Conservation (phyloP, 805 yeast genomes). For the Blastobotrys peoriensis region DNA sequence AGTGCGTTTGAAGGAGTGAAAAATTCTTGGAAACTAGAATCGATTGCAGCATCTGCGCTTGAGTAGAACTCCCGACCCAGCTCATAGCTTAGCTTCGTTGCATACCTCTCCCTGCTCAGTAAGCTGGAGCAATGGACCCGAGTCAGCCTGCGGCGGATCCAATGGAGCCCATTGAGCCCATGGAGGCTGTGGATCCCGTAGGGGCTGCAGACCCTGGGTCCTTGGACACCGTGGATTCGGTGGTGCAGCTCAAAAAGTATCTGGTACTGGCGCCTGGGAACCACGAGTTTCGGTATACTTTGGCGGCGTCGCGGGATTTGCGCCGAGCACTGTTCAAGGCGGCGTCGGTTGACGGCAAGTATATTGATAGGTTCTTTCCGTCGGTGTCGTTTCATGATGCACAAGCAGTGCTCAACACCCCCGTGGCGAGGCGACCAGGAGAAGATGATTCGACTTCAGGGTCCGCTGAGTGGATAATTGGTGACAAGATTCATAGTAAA, state of each 20-base stretch:
- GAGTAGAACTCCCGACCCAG: too few species aligned
- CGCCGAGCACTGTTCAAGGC: conserved; percentile 40
- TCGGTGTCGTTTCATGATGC: conserved; percentile 2
- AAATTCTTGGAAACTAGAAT: too few species aligned
- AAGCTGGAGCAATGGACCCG: too few species aligned
- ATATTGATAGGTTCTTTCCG: conserved; percentile 37
- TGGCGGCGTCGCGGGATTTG: conserved; percentile 22
- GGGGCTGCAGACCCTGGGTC: too few species aligned
- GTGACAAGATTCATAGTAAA: conserved; percentile 19
- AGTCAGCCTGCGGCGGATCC: too few species aligned
- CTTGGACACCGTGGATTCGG: too few species aligned
- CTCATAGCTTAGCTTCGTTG: too few species aligned
- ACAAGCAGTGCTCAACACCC: not conserved
- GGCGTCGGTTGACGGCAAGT: conserved; percentile 38
- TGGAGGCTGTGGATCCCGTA: too few species aligned
- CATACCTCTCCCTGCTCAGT: too few species aligned
- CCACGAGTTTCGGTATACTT: conserved; percentile 23
- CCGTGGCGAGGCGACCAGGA: conserved; percentile 10
- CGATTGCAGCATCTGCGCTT: too few species aligned
- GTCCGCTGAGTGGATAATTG: conserved; percentile 15
- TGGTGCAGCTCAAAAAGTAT: conserved; percentile 17
- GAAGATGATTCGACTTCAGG: conserved; percentile 16
- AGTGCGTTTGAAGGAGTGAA: too few species aligned
- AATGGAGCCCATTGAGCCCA: too few species aligned
- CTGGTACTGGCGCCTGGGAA: conserved; percentile 28